These are phyloP conservation scores for Ophiostoma montium DNA, from an alignment of 2,329 filamentous ascomycete genomes.

Conservation along the genomic window DNA sequence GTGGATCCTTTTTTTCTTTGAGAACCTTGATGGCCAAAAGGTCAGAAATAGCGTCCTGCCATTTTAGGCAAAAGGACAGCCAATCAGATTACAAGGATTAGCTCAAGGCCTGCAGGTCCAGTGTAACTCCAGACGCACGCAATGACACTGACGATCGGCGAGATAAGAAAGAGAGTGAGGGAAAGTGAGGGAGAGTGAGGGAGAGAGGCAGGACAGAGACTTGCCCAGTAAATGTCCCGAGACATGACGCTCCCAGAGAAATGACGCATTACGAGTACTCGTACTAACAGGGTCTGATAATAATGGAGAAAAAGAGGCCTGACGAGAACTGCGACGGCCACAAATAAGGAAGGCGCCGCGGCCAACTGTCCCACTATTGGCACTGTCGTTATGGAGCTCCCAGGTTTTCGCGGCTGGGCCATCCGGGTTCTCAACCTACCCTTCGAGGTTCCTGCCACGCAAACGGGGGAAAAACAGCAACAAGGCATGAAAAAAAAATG, in stretches of 20 bases:
- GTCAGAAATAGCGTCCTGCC: background rate
- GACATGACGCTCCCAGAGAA: too few relatives aligned
- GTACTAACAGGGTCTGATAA: too few relatives aligned
- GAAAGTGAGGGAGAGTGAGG: background rate
- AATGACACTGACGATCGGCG: background rate
- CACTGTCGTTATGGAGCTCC: background rate
- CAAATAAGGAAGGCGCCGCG: conserved; percentile 1
- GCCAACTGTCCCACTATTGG: too few relatives aligned
- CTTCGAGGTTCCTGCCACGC: background rate
- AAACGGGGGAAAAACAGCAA: background rate
- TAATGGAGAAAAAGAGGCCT: too few relatives aligned
- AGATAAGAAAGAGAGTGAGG: background rate
- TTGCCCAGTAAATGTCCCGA: too few relatives aligned
- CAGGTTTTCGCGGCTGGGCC: background rate
- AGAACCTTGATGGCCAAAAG: background rate
- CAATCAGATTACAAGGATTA: background rate
- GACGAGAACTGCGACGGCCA: too few relatives aligned
- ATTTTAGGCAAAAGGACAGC: background rate
- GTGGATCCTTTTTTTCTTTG: too few relatives aligned
- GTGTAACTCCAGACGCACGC: background rate
- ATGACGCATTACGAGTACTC: too few relatives aligned
- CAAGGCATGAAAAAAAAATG: background rate
- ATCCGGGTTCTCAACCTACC: conserved; percentile 6
- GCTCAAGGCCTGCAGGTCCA: background rate
- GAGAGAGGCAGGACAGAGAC: too few relatives aligned